Base-by-base conservation (phyloP, 1,284 basidiomycete species). In the Cryptococcus sp. region DNA sequence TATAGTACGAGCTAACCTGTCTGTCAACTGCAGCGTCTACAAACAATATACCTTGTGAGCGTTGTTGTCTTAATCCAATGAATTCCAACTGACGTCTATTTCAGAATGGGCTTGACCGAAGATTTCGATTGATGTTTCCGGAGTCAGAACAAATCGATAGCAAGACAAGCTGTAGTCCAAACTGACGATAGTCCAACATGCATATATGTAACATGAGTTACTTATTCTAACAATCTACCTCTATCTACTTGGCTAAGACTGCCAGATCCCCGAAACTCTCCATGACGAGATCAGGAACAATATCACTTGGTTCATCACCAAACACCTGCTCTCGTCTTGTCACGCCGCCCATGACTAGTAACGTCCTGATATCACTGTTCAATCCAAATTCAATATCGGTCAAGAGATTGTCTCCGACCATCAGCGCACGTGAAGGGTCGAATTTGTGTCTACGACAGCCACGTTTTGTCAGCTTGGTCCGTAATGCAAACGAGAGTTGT, bases 281-380 rank as follows among this genome's bases (percentile, higher is more conserved):
- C n/a, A 89, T 87, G 60, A 93, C 84, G 73, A 86, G 92, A 76
- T 88, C 85, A n/a, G 92, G 91, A 7, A 90, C 81, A 50, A 87
- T 87, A n/a, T 67, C 61, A 38, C 87, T 88, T 39, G 88, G 82
- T 47, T 85, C 82, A 5, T 87, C 84, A n/a, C 88, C 89, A 54
- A 82, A 83, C 55, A 93, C 83, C 51, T 91, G 87, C 42, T 83
- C 81, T 71, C 86, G 84, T 35, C 82, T 81, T 11, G 90, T 87
- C 56, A 93, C 87, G 50, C 94, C 95, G n/a, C 93, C 96, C 64
- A 99, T 81, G 52, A 99, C 96, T 45, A 98, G 85, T 52, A 98
- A 81, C 1, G 93, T 95, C 16, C 89, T 80, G 20, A 98, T 82
- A 15, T 90, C 90, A 23, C 92, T 92, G 47, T 85, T 84, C 75